Evolutionary conservation across 2,329 filamentous ascomycete species (phyloP).

Genomic region (Cladosporium sp.): DNA sequence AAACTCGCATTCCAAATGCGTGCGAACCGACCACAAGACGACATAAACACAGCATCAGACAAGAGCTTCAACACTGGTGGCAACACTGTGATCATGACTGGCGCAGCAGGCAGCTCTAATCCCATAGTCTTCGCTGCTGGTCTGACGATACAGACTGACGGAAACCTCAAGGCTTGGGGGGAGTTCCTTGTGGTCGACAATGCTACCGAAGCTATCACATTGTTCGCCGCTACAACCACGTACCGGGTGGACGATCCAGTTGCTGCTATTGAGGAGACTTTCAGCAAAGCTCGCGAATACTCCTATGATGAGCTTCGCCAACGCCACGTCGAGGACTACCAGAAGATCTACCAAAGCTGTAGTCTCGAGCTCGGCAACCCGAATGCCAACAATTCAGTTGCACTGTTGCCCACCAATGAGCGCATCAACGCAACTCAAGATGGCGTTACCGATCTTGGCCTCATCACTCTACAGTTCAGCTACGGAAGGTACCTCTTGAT

Average conservation of each 20-base stretch:
- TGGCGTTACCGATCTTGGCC: constrained; percentile 48
- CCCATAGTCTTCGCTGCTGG: constrained; percentile 12
- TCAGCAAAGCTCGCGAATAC: constrained; percentile 29
- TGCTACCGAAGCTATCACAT: neutral
- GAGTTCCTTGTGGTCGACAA: constrained; percentile 17
- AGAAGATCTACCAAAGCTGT: constrained; percentile 11
- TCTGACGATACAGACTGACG: constrained; percentile 6
- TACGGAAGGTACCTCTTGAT: constrained; percentile 58
- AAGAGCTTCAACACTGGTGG: constrained; percentile 11
- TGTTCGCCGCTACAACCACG: constrained; percentile 11
- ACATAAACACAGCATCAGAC: constrained; percentile 16
- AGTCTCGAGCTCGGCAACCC: constrained; percentile 6
- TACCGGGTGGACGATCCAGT: constrained; percentile 63
- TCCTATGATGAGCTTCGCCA: constrained; percentile 15
- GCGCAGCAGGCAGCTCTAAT: constrained; percentile 11
- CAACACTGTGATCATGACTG: constrained; percentile 13
- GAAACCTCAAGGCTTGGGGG: constrained; percentile 14
- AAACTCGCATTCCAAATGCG: constrained; percentile 15
- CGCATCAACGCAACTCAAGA: constrained; percentile 46
- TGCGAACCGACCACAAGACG: constrained; percentile 10
- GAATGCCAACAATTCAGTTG: neutral
- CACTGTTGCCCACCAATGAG: constrained; percentile 62
- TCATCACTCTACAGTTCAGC: constrained; percentile 56
- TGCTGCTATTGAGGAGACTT: constrained; percentile 55
- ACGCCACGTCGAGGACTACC: constrained; percentile 10